These are phyloP conservation scores for Pseudisothecium myosuroides DNA, from an alignment of 225 moss, liverwort and hornwort genomes.

Conservation along the genomic window DNA sequence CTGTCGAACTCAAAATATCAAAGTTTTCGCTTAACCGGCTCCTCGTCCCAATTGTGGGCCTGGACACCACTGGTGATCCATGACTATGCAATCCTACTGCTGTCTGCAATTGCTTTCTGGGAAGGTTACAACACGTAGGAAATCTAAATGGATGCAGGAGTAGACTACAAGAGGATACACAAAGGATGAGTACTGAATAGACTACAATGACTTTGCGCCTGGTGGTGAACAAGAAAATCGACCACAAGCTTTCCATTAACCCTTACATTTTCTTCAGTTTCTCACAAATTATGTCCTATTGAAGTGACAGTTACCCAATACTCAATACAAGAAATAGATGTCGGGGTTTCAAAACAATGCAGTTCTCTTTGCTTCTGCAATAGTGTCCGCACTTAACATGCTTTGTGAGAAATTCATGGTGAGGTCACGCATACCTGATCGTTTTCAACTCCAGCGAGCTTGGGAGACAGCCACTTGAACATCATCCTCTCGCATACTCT, in stretches of 20 bases:
- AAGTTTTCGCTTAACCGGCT: conserved; percentile 18
- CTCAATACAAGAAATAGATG: background rate
- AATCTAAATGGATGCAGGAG: background rate
- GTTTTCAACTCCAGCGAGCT: conserved; percentile 11
- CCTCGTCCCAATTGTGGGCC: conserved; percentile 18
- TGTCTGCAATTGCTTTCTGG: conserved; percentile 26
- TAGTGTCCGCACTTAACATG: background rate
- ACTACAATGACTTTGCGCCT: background rate
- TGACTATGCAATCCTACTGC: conserved; percentile 33
- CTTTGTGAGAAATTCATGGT: background rate
- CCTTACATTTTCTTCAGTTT: background rate
- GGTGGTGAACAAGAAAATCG: background rate
- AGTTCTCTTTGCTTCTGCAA: background rate
- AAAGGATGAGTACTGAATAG: background rate
- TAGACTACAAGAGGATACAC: background rate
- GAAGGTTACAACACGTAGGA: conserved; percentile 6
- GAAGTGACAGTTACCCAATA: background rate
- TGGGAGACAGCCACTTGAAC: conserved; percentile 26
- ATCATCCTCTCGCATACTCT: conserved; percentile 27
- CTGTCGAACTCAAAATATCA: conserved; percentile 16
- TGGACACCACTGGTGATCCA: conserved; percentile 35
- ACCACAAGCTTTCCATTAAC: background rate
- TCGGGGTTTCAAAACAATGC: background rate
- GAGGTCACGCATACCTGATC: conserved; percentile 14
- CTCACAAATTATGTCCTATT: background rate